Conservation (phyloP, 345 rosid genomes). For the Populus deltoides region DNA sequence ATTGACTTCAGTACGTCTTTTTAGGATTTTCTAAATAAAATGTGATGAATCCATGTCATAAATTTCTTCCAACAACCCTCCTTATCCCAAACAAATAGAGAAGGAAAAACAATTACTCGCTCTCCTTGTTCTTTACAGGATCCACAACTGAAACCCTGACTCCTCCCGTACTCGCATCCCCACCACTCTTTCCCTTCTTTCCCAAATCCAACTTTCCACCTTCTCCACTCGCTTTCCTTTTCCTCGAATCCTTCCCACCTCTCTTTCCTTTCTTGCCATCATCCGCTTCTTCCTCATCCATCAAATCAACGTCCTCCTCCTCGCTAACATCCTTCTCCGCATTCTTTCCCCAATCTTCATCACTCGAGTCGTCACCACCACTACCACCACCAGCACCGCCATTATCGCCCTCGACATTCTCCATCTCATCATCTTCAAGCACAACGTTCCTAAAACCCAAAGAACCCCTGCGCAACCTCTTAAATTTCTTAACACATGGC, state of each 20-base stretch:
- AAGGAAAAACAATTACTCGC: slow-evolving; percentile 31
- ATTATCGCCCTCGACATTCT: slow-evolving; percentile 7
- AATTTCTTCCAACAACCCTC: not conserved
- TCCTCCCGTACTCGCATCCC: slow-evolving; percentile 25
- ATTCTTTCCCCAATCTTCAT: slow-evolving; percentile 75
- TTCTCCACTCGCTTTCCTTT: slow-evolving; percentile 46
- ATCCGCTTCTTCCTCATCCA: slow-evolving; percentile 50
- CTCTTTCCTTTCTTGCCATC: slow-evolving; percentile 22
- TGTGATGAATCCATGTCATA: not conserved
- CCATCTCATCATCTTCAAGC: slow-evolving; percentile 48
- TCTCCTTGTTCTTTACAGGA: slow-evolving; percentile 34
- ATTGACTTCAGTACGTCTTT: not conserved
- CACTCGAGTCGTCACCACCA: slow-evolving; percentile 56
- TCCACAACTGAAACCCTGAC: slow-evolving; percentile 38
- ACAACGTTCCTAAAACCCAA: slow-evolving; percentile 43
- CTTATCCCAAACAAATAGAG: not conserved
- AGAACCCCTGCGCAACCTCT: slow-evolving; percentile 68
- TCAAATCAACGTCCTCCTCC: slow-evolving; percentile 53
- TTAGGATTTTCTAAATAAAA: not conserved
- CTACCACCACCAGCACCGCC: slow-evolving; percentile 15
- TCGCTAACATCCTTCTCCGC: slow-evolving; percentile 44
- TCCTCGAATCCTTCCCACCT: slow-evolving; percentile 32
- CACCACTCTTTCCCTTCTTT: slow-evolving; percentile 46
- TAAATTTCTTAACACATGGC: slow-evolving; percentile 38
- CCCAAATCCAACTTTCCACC: slow-evolving; percentile 31